These are phyloP conservation scores for Phyllosticta citribraziliensis DNA, from an alignment of 2,329 filamentous ascomycete genomes.

Conservation along the genomic window DNA sequence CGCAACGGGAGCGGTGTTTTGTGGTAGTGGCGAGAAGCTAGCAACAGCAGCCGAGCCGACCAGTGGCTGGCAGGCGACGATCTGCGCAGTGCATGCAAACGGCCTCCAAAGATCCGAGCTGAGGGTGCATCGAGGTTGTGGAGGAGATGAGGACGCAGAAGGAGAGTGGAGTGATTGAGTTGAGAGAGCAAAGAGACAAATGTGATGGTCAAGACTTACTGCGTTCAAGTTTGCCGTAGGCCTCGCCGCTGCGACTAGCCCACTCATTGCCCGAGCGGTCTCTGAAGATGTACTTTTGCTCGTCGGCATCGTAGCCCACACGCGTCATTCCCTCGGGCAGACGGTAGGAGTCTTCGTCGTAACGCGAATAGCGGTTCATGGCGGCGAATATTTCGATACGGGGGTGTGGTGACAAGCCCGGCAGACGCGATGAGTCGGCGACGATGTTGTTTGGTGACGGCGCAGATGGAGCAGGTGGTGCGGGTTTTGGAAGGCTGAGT, in stretches of 20 bases:
- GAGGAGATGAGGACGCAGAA: not conserved
- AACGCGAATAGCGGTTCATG: slow-evolving; percentile 8
- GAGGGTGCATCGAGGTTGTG: not conserved
- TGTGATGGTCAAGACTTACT: slow-evolving; percentile 1
- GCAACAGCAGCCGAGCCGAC: not conserved
- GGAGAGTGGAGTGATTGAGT: not conserved
- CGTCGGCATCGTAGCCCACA: slow-evolving; percentile 48
- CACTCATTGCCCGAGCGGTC: slow-evolving; percentile 41
- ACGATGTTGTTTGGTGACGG: not conserved
- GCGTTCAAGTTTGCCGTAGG: slow-evolving; percentile 40
- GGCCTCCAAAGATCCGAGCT: not conserved
- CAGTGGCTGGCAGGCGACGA: not conserved
- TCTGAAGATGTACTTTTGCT: slow-evolving; percentile 43
- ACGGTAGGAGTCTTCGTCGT: slow-evolving; percentile 36
- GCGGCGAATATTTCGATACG: not conserved
- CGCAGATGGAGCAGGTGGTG: not conserved
- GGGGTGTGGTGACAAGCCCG: not conserved
- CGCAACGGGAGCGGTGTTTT: not conserved
- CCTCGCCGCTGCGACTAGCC: slow-evolving; percentile 41
- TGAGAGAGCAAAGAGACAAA: not conserved
- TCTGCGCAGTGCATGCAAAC: not conserved
- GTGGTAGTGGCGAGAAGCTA: not conserved
- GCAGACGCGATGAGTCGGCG: not conserved
- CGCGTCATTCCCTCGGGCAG: slow-evolving; percentile 47
- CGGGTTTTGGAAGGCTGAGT: not conserved